Percentiles rank a stretch among this genome's conserved stretches.
phyloP scores from a whole-genome alignment of 2,329 filamentous ascomycete species.

The Escovopsis sp. region DNA sequence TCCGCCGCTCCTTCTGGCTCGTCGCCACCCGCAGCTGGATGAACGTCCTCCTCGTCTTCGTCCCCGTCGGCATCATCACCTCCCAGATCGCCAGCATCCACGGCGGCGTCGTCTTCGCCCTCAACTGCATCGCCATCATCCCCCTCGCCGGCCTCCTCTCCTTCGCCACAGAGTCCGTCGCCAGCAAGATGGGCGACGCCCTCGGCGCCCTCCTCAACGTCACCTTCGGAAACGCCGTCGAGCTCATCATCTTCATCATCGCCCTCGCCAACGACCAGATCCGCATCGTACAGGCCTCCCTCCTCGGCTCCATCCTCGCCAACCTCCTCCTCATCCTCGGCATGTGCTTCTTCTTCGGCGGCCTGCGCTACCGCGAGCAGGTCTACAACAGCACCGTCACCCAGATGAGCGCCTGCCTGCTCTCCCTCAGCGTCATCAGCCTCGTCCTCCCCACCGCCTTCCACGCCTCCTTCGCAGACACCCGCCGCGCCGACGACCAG shows the following conservation, averaged over 20 bases:
- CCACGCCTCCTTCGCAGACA: conserved; percentile 65
- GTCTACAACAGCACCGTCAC: conserved; percentile 93
- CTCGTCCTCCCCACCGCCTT: conserved; percentile 81
- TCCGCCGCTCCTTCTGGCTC: conserved; percentile 36
- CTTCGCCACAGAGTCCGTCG: conserved; percentile 62
- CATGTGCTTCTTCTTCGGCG: conserved; percentile 81
- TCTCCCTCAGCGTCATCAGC: conserved; percentile 83
- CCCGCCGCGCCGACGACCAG: conserved; percentile 44
- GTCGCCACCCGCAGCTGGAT: conserved; percentile 59
- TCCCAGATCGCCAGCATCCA: conserved; percentile 36
- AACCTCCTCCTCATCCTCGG: conserved; percentile 80
- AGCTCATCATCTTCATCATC: conserved; percentile 71
- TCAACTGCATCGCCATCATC: conserved; percentile 63
- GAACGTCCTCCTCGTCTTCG: conserved; percentile 63
- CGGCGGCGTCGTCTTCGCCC: conserved; percentile 50
- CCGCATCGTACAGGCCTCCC: conserved; percentile 77
- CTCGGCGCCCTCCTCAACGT: conserved; percentile 60
- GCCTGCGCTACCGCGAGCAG: conserved; percentile 76
- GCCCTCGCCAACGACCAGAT: conserved; percentile 71
- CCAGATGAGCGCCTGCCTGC: conserved; percentile 86
- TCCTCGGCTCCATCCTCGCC: conserved; percentile 78
- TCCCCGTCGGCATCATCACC: conserved; percentile 59
- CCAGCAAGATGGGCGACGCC: conserved; percentile 55
- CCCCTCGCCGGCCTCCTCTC: conserved; percentile 58
- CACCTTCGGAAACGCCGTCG: conserved; percentile 66